phyloP scores from a whole-genome alignment of 2,329 filamentous ascomycete genomes.

The Penicillium freii region DNA sequence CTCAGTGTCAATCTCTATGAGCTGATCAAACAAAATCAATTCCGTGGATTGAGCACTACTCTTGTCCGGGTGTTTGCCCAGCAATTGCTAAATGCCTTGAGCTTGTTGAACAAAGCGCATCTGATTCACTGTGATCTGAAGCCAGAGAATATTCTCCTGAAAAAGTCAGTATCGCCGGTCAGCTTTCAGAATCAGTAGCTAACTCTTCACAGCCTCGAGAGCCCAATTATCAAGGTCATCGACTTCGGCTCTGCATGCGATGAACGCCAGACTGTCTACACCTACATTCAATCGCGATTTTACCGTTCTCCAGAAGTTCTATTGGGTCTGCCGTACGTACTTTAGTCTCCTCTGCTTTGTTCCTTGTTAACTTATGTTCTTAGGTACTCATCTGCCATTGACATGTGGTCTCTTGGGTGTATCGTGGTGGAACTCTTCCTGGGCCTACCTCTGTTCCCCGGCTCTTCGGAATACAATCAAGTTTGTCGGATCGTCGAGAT shows the following conservation, averaged over 20 bases:
- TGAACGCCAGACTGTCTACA: constrained; percentile 97
- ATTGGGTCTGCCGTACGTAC: constrained; percentile 73
- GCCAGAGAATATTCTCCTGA: constrained; percentile 94
- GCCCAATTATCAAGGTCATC: constrained; percentile 99
- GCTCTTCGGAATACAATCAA: constrained; percentile 98
- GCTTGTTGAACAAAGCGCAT: constrained; percentile 90
- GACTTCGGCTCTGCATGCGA: constrained; percentile 99
- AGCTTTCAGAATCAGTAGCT: background rate
- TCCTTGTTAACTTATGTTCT: constrained; percentile 6
- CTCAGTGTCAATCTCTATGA: constrained; percentile 98
- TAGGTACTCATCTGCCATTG: constrained; percentile 92
- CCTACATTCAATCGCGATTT: constrained; percentile 97
- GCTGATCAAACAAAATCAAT: constrained; percentile 99
- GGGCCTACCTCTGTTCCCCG: constrained; percentile 88
- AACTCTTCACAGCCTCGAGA: constrained; percentile 66
- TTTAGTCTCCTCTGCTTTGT: background rate
- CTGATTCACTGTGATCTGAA: constrained; percentile 98
- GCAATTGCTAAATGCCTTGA: constrained; percentile 88
- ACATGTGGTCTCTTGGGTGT: constrained; percentile 99
- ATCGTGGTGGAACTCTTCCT: constrained; percentile 98
- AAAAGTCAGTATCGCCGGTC: constrained; percentile 62
- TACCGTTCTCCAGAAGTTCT: constrained; percentile 96
- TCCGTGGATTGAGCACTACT: constrained; percentile 93
- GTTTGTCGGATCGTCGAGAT: constrained; percentile 97
- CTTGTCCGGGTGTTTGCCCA: constrained; percentile 96